These are phyloP conservation scores for Colletotrichum tanaceti DNA, from an alignment of 2,329 filamentous ascomycete species.

Conservation along the genomic window DNA sequence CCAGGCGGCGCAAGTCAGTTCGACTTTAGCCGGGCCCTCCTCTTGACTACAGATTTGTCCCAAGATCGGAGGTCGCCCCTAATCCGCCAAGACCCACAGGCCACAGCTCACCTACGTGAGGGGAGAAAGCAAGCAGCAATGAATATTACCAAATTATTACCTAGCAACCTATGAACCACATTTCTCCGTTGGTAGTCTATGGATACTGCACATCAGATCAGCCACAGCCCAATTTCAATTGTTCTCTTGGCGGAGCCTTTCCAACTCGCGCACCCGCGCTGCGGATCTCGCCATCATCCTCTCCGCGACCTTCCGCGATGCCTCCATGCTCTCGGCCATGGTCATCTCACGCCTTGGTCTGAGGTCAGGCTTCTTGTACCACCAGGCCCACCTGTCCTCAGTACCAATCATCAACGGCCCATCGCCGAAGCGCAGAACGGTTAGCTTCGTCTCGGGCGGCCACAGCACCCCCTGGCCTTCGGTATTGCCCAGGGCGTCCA, in stretches of 20 bases:
- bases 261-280: slow-evolving; percentile 12
- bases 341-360: background rate
- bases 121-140: no score
- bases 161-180: no score
- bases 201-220: no score
- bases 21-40: background rate
- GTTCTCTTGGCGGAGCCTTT: slow-evolving; percentile 16
- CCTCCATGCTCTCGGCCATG: background rate
- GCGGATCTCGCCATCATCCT: slow-evolving; percentile 8
- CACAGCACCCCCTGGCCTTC: background rate
- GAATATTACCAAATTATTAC: no score
- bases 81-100: no score
- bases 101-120: no score
- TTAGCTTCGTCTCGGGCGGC: background rate
- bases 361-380: background rate
- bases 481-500: background rate
- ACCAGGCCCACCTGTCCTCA: background rate
- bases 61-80: no score
- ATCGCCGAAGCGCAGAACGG: background rate
- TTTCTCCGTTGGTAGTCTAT: no score
- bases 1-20: background rate
- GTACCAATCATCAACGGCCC: background rate
- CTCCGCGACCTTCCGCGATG: background rate
- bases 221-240: no score
- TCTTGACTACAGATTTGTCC: background rate